Evolutionary conservation across 768 basidiomycete species (phyloP).

Genomic region (Pleurotus eryngii): DNA sequence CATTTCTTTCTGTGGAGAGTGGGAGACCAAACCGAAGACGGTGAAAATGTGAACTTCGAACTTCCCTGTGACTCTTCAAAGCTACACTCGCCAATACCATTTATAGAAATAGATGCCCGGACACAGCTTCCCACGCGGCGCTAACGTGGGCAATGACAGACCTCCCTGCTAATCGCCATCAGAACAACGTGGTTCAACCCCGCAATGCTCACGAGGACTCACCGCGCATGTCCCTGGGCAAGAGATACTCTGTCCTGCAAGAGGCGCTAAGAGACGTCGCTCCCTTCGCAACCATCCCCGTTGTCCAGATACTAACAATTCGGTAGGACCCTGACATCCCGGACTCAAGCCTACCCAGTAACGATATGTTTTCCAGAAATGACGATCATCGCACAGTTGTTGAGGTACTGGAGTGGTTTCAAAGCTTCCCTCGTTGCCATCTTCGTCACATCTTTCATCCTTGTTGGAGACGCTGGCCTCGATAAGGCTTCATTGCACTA

Average conservation of each 20-base stretch:
- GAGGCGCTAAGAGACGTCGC: too few species aligned
- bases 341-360: too few species aligned
- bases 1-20: too few species aligned
- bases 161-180: slow-evolving; percentile 5
- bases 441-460: background rate
- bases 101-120: background rate
- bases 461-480: background rate
- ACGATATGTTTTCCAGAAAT: slow-evolving; percentile 6
- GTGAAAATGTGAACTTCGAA: background rate
- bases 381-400: slow-evolving; percentile 3
- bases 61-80: slow-evolving; percentile 5
- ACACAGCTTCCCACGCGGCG: slow-evolving; percentile 7
- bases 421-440: slow-evolving; percentile 1
- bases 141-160: background rate
- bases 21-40: too few species aligned
- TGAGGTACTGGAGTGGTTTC: background rate
- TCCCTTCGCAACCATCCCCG: slow-evolving; percentile 8
- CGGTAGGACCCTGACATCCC: background rate
- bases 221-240: background rate
- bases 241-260: too few species aligned
- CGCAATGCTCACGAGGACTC: background rate
- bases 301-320: slow-evolving; percentile 7
- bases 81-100: background rate
- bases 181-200: background rate
- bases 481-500: slow-evolving; percentile 2